phyloP scores from a whole-genome alignment of 2,329 filamentous ascomycete species.

The Curvularia spicifera region DNA sequence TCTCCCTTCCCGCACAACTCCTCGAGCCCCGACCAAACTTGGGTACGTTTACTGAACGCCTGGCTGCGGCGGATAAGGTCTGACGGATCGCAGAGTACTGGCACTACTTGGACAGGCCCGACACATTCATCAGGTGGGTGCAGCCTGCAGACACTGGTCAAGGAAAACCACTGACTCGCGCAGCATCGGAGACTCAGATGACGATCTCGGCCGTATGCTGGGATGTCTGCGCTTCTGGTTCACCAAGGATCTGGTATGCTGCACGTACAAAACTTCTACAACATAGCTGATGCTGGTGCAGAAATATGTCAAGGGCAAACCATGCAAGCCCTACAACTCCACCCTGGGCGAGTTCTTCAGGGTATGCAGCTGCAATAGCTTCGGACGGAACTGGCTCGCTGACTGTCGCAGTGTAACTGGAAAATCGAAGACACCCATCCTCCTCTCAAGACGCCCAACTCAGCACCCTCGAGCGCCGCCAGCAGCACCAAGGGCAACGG shows the following conservation, averaged over 20 bases:
- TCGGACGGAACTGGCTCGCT: conserved; percentile 12
- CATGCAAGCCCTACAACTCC: conserved; percentile 99
- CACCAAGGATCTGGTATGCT: conserved; percentile 82
- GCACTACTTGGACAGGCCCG: conserved; percentile 96
- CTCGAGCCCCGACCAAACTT: conserved; percentile 95
- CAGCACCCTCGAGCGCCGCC: conserved; percentile 49
- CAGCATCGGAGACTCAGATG: conserved; percentile 85
- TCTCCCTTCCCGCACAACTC: conserved; percentile 93
- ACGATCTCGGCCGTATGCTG: conserved; percentile 90
- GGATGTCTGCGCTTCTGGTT: conserved; percentile 97
- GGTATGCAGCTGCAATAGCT: conserved; percentile 58
- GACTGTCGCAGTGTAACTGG: conserved; percentile 79
- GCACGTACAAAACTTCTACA: not conserved
- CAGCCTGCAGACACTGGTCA: not conserved
- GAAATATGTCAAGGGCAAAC: conserved; percentile 98
- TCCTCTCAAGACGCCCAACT: conserved; percentile 56
- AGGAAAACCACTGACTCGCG: conserved; percentile 45
- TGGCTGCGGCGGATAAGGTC: conserved; percentile 16
- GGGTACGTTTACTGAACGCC: conserved; percentile 54
- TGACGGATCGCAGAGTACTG: conserved; percentile 76
- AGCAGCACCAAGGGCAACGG: conserved; percentile 49
- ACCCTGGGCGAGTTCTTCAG: conserved; percentile 96
- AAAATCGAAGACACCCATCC: conserved; percentile 82
- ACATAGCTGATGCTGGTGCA: conserved; percentile 43
- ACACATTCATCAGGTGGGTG: conserved; percentile 75